Evolutionary conservation across 2,329 filamentous ascomycete species (phyloP), one percentile per base, ranked within the genome.

Genomic region (Elsinoe australis): DNA sequence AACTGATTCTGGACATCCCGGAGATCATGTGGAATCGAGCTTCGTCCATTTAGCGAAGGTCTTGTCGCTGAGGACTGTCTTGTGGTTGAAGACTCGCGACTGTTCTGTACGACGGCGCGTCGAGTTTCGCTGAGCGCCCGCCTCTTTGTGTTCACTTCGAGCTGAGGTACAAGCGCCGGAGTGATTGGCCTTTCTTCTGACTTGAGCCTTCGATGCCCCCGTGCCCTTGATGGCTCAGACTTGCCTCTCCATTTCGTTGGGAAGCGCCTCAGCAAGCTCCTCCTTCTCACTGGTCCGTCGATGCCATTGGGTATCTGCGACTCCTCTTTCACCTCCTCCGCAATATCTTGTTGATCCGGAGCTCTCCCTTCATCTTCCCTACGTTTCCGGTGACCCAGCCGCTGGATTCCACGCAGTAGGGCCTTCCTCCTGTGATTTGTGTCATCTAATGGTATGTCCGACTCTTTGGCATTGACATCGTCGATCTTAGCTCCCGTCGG

Each of bases 231-330:
- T 12, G 19, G 18, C 21, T 24, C 29, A 4, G 24, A 32, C 31
- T 35, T 47, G 10, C 44, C 44, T 36, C 32, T 15, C 44, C 44
- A 47, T 47, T 36, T 34, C 15, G 22, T 19, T 24, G 44, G 44
- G 22, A 47, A 34, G 10, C 44, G 29, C 29, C 44, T n/a, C 15
- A 47, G 44, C 9, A 47, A 19, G 28, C 44, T 47, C 4, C 44
- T 14, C 5, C 29, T 28, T 47, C 44, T 34, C 19, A 18, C 32
- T n/a, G 44, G 31, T 7, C 3, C 44, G 19, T 22, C 18, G n/a
- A 9, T 6, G 10, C 19, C 21, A 5, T 22, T 47, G 6, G 32
- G 8, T 14, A 12, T 19, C 18, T 35, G 44, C 19, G 29, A 14
- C 4, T 47, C 31, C 5, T 28, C 31, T 21, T 15, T 26, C 9